Evolutionary conservation across 306 rosid species (phyloP).

Genomic region (Cercis canadensis): DNA sequence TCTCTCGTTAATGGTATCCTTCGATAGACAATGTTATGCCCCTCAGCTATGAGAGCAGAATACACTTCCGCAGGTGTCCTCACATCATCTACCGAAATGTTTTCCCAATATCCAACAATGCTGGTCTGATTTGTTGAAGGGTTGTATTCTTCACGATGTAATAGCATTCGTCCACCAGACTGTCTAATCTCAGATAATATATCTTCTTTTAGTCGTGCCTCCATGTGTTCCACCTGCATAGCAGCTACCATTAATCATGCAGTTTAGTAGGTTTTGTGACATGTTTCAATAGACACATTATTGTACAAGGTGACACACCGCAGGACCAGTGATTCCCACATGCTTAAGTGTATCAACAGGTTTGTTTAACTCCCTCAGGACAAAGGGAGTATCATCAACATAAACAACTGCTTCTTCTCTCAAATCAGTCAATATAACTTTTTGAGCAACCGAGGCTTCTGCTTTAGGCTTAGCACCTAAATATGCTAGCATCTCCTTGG

Average conservation of each 20-base stretch:
- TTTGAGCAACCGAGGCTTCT: constrained; percentile 52
- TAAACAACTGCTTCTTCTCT: constrained; percentile 92
- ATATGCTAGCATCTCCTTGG: constrained; percentile 79
- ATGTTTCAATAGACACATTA: constrained; percentile 34
- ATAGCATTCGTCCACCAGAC: constrained; percentile 81
- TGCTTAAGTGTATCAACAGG: constrained; percentile 92
- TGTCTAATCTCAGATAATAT: constrained; percentile 73
- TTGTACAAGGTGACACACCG: constrained; percentile 57
- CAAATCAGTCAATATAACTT: constrained; percentile 78
- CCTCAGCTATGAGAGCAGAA: constrained; percentile 65
- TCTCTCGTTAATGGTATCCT: constrained; percentile 87
- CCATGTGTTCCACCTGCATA: constrained; percentile 94
- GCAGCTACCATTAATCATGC: constrained; percentile 35
- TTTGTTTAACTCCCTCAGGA: constrained; percentile 84
- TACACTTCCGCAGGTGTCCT: constrained; percentile 88
- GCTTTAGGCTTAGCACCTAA: constrained; percentile 64
- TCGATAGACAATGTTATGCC: constrained; percentile 63
- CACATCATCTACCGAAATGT: constrained; percentile 73
- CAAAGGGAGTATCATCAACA: constrained; percentile 81
- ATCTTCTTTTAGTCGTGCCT: constrained; percentile 79
- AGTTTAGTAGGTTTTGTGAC: constrained; percentile 31
- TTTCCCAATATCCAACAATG: constrained; percentile 88
- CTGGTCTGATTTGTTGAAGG: constrained; percentile 67
- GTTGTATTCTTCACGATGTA: constrained; percentile 85
- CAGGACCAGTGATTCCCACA: constrained; percentile 87